Percentiles rank a stretch among this genome's conserved stretches.
Evolutionary conservation across 163 green algal genomes (phyloP).

Genomic region (Volvox carteri): DNA sequence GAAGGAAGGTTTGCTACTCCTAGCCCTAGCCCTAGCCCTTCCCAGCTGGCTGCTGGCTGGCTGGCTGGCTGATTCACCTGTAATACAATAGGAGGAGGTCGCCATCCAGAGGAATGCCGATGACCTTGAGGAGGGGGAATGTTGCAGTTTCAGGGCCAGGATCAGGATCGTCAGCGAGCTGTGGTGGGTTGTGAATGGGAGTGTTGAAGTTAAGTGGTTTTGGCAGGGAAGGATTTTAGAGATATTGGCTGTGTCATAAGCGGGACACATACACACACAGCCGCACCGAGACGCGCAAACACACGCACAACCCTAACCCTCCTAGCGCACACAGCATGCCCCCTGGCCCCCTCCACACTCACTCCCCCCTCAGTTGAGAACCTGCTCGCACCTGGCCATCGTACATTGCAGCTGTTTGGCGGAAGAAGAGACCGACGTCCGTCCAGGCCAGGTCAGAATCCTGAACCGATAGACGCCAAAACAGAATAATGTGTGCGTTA

Average conservation of each 20-base stretch:
- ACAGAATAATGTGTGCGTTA: no score
- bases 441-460: slow-evolving; percentile 4
- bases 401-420: not conserved
- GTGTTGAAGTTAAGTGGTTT: no score
- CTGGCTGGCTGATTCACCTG: slow-evolving; percentile 44
- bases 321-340: no score
- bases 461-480: not conserved
- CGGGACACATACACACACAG: no score
- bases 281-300: no score
- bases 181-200: not conserved
- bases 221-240: no score
- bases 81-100: slow-evolving; percentile 55
- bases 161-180: not conserved
- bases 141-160: not conserved
- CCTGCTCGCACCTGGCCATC: slow-evolving; percentile 4
- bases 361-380: not conserved
- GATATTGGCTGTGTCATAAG: no score
- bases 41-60: no score
- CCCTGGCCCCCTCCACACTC: not conserved
- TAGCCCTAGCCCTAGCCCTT: no score
- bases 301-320: not conserved
- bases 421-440: slow-evolving; percentile 29
- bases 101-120: slow-evolving; percentile 42
- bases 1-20: no score
- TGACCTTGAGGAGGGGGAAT: not conserved